Conservation (phyloP, 169 alveolate genomes). For the Cryptosporidium sp. region DNA sequence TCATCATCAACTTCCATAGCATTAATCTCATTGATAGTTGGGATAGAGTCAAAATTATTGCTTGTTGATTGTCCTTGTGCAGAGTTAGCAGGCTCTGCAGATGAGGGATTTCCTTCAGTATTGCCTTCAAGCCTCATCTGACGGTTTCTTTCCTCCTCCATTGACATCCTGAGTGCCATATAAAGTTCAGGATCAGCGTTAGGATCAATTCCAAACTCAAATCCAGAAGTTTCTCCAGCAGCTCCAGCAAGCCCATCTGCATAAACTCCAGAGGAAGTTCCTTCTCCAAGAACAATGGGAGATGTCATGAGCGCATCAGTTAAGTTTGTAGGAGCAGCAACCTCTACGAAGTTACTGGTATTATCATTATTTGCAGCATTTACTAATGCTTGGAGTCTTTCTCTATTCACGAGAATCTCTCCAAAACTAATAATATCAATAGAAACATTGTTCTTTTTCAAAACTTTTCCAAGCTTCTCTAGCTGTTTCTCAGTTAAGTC, state of each 20-base stretch:
- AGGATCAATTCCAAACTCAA: conserved; percentile 90
- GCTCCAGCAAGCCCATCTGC: conserved; percentile 77
- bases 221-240: conserved; percentile 77
- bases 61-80: background rate
- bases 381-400: conserved; percentile 84
- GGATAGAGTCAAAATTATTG: conserved; percentile 23
- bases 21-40: conserved; percentile 61
- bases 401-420: conserved; percentile 85
- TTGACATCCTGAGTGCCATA: conserved; percentile 85
- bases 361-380: conserved; percentile 86
- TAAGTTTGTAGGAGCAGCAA: conserved; percentile 83
- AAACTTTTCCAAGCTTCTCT: conserved; percentile 90
- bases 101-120: background rate
- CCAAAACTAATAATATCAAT: conserved; percentile 92
- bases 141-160: conserved; percentile 72
- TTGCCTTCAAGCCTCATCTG: conserved; percentile 45
- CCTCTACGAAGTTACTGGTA: conserved; percentile 87
- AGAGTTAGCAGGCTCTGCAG: background rate
- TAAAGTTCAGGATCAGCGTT: conserved; percentile 91
- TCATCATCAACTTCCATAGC: conserved; percentile 78
- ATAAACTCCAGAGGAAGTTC: conserved; percentile 65
- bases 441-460: conserved; percentile 94
- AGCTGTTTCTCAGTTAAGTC: conserved; percentile 81
- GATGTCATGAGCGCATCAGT: conserved; percentile 82
- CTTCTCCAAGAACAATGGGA: conserved; percentile 79